Conservation (phyloP, 129 eudicot species). For the Dittrichia graveolens region DNA sequence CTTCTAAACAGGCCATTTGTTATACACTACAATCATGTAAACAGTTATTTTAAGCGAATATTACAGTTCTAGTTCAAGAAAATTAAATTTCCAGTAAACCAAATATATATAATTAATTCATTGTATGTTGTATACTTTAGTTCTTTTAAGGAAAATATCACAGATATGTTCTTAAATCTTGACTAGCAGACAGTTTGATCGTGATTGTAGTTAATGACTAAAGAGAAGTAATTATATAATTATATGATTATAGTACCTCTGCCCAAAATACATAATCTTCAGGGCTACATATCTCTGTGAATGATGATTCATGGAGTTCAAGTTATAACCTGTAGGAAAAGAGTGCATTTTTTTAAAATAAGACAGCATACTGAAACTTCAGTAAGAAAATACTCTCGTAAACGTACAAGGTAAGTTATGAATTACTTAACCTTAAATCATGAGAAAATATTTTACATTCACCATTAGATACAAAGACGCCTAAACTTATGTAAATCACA, state of each 20-base stretch:
- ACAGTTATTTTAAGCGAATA: too few relatives aligned
- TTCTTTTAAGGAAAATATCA: neutral
- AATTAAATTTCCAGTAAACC: too few relatives aligned
- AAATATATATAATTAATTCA: too few relatives aligned
- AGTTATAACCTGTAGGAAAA: conserved; percentile 45
- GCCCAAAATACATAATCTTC: conserved; percentile 91
- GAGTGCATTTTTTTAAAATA: conserved; percentile 18
- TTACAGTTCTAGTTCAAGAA: too few relatives aligned
- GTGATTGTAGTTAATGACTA: conserved; percentile 3
- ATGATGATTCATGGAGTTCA: conserved; percentile 42
- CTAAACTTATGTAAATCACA: neutral
- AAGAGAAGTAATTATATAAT: neutral
- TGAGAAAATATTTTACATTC: neutral
- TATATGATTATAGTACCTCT: conserved; percentile 53
- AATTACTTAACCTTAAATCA: conserved; percentile 1
- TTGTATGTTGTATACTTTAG: neutral
- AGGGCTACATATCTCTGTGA: conserved; percentile 75
- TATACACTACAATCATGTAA: too few relatives aligned
- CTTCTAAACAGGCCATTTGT: too few relatives aligned
- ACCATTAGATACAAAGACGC: conserved; percentile 1
- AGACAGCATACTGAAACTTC: conserved; percentile 10
- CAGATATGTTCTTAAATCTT: conserved; percentile 2
- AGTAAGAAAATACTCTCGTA: conserved; percentile 8
- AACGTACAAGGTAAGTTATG: neutral
- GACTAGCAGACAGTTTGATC: neutral